Conservation (phyloP, 2,329 filamentous ascomycete species). For the Fusarium miscanthi region DNA sequence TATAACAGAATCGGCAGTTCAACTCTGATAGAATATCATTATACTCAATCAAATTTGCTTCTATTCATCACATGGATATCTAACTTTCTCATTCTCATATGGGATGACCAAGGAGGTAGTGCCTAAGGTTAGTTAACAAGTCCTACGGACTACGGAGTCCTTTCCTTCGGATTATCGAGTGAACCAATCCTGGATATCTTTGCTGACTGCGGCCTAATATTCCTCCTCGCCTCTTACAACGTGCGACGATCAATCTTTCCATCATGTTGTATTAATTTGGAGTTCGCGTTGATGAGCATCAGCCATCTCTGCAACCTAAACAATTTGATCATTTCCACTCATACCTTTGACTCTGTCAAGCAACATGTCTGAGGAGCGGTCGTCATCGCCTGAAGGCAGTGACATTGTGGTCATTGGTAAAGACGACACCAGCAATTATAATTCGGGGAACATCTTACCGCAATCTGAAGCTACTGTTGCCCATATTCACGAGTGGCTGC, state of each 20-base stretch:
- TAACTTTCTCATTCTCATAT: background rate
- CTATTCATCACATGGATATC: background rate
- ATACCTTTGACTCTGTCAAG: background rate
- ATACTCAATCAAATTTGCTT: background rate
- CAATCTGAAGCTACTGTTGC: slow-evolving; percentile 41
- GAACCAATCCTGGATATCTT: background rate
- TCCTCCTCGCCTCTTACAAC: background rate
- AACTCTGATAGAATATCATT: background rate
- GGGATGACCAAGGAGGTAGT: background rate
- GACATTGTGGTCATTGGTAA: slow-evolving; percentile 20
- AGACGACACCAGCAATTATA: slow-evolving; percentile 48
- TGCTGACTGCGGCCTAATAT: background rate
- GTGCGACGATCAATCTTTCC: background rate
- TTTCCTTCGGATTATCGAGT: background rate
- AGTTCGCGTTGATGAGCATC: background rate
- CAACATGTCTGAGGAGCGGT: background rate
- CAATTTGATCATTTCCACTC: background rate
- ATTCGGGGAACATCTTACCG: slow-evolving; percentile 48
- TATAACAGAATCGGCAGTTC: slow-evolving; percentile 13
- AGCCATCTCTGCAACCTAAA: accelerated
- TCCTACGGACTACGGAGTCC: background rate
- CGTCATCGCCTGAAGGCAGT: slow-evolving; percentile 10
- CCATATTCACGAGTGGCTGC: slow-evolving; percentile 32
- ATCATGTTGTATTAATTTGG: background rate
- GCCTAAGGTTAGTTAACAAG: background rate